phyloP scores from a whole-genome alignment of 148 eudicot genomes.

The Simmondsia chinensis region DNA sequence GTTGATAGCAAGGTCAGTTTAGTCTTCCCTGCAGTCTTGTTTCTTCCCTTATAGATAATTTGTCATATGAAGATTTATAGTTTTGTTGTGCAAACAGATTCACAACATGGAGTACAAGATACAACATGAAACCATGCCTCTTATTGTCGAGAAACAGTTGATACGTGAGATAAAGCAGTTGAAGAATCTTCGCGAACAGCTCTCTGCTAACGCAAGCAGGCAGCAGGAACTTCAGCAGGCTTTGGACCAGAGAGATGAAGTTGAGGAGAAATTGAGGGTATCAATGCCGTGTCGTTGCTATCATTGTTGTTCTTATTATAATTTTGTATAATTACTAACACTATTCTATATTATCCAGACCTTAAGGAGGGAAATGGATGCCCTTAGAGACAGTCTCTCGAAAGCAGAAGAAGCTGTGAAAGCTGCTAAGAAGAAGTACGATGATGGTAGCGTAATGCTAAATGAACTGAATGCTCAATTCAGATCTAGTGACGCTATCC shows the following conservation, averaged over 20 bases:
- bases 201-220: conserved; percentile 49
- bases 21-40: conserved; percentile 1
- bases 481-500: conserved; percentile 41
- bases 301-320: neutral
- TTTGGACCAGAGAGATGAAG: conserved; percentile 42
- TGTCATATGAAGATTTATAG: too few relatives aligned
- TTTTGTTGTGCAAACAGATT: conserved; percentile 57
- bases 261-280: conserved; percentile 75
- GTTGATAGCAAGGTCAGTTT: conserved; percentile 51
- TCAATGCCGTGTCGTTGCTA: neutral
- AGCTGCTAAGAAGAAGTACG: conserved; percentile 39
- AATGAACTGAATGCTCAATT: conserved; percentile 31
- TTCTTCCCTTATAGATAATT: too few relatives aligned
- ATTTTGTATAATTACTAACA: neutral
- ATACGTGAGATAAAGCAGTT: conserved; percentile 81
- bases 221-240: conserved; percentile 73
- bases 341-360: conserved; percentile 25
- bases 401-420: conserved; percentile 37
- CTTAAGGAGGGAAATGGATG: conserved; percentile 60
- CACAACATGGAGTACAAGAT: conserved; percentile 53
- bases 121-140: conserved; percentile 68
- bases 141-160: conserved; percentile 74
- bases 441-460: conserved; percentile 36
- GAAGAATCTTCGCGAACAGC: conserved; percentile 57
- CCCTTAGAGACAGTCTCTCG: conserved; percentile 36